Base-by-base conservation (phyloP, 169 alveolate species). In the Eimeria praecox region DNA sequence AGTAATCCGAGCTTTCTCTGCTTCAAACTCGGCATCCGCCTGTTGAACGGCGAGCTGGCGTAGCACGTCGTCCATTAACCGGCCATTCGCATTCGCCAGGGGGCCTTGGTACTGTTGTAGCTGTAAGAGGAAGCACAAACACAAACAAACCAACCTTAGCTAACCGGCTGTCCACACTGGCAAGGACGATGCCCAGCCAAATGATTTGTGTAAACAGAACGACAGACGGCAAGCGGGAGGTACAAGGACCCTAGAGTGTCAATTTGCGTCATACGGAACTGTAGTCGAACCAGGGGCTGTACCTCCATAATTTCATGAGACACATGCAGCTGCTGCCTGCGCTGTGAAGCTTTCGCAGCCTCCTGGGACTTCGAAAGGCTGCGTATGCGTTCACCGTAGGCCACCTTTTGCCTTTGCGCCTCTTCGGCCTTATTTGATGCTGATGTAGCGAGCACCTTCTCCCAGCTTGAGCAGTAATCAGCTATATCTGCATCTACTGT, bases 221-320 rank as follows among this genome's bases (percentile, higher is more conserved):
- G 78, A 66, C 3, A 66, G 24, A 66, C 46, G 8, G 78, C 14
- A 66, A 33, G 44, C 33, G 44, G 33, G 24, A 8, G 46, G 42
- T 40, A 1, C 3, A 66, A 3, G 27, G 3, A 1, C 12, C 40
- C 78, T 30, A 66, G 78, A 66, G 62, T 27, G 6, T 2, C 59
- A 75, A 40, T 40, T 3, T 75, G 59, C 12, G 1, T 18, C 35
- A 56, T 56, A 40, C 27, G 35, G 69, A 64, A 77, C 69, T 64
- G 59, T 56, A 83, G 78, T n/a, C 54, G 0, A 52, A 4, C 27
- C 9, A 35, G 38, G 38, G 77, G 56, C 35, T 40, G 30, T 24
- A 62, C 94, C 94, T 87, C 94, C 35, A 87, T 87, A 35, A 87
- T 87, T 62, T 87, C 94, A n/a, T 87, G 80, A 22, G 83, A 54